Base-by-base conservation (phyloP, 495 filamentous ascomycete genomes). In the Hypoxylon perforatum region DNA sequence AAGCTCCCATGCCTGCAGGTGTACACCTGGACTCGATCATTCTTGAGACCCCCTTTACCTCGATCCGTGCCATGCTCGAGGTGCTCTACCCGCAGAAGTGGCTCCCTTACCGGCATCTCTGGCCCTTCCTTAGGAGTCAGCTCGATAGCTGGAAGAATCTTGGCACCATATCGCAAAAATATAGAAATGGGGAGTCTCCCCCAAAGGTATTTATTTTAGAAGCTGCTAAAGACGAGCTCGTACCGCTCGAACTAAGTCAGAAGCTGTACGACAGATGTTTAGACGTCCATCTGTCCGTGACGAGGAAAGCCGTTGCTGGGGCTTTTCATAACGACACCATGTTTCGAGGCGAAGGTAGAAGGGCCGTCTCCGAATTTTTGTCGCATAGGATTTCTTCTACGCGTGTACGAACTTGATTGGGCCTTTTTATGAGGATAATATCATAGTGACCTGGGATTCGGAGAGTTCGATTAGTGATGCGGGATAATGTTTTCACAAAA, bases 81-180 rank as follows among this genome's bases (percentile, higher is more conserved):
- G 85, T 84, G 1, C 72, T 96, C 17, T 95, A 93, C 74, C 91
- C 91, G 9, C 90, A 94, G 69, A 90, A 86, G 61, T 94, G 92
- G 92, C 76, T 94, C 0, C 91, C 91, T 0, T 94, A 95, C 59
- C 75, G 73, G 23, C 69, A 82, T 35, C 73, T 84, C 2, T 82
- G 81, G 80, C 81, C 80, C 0, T 82, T 84, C 44, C 69, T 84
- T 23, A 73, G 80, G 25, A 83, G 76, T 33, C 78, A 81, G 35
- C 65, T 82, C 35, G 78, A 82, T 45, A 82, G 80, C 55, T 82
- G 75, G 76, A 58, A 70, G 47, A 82, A 82, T 65, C 25, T 83
- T 38, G 72, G 64, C 1, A 30, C 70, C 15, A 77, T 83, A 47
- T 76, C 73, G 14, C 39, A 54, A 30, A 66, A 65, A 15, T 68